A percentile compares a stretch with the other conserved stretches of the same genome.
phyloP scores from a whole-genome alignment of 2,329 filamentous ascomycete species.

The Fusarium verticillioides region DNA sequence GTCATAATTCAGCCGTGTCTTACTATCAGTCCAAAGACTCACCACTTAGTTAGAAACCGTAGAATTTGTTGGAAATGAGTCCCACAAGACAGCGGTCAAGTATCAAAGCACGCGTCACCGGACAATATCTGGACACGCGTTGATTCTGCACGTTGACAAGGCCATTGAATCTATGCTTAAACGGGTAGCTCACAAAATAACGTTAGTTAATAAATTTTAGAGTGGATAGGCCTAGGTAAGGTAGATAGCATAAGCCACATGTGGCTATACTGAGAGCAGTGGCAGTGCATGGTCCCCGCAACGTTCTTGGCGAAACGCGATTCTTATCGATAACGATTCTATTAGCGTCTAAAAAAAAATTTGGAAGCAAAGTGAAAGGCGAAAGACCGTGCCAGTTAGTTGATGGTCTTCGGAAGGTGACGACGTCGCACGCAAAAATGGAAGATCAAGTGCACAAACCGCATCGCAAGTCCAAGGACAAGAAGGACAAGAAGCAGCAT shows the following conservation, averaged over 20 bases:
- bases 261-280: background rate
- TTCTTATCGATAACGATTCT: conserved; percentile 35
- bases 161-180: conserved; percentile 28
- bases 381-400: conserved; percentile 21
- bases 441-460: conserved; percentile 86
- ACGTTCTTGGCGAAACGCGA: no score
- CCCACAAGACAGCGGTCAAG: background rate
- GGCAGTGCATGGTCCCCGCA: background rate
- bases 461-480: conserved; percentile 89
- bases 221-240: background rate
- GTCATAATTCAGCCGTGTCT: conserved; percentile 4
- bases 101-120: conserved; percentile 17
- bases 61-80: background rate
- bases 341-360: conserved; percentile 5
- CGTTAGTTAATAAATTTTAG: background rate
- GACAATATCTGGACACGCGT: conserved; percentile 1
- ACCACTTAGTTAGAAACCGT: background rate
- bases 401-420: conserved; percentile 38
- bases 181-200: conserved; percentile 26
- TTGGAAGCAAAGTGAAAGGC: conserved; percentile 14
- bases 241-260: conserved; percentile 1
- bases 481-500: conserved; percentile 72
- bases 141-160: conserved; percentile 10
- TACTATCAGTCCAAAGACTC: background rate
- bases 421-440: conserved; percentile 63